These are phyloP conservation scores for Globisporangium yorkense DNA, from an alignment of 352 stramenopile species.

Conservation along the genomic window DNA sequence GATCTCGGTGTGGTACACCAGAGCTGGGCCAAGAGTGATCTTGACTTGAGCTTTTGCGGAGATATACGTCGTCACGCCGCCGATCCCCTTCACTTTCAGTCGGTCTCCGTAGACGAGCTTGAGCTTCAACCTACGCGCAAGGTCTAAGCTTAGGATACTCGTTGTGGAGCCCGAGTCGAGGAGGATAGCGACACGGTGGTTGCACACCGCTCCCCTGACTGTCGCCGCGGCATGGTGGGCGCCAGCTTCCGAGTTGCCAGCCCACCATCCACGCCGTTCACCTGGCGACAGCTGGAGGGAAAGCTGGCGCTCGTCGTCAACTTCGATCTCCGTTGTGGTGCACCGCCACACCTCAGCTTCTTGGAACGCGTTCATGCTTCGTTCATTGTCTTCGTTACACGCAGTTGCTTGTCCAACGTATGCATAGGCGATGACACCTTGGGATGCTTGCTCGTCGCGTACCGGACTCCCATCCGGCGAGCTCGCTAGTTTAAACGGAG, in stretches of 20 bases:
- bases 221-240: neutral
- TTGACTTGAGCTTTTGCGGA: conserved; percentile 10
- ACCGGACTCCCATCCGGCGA: neutral
- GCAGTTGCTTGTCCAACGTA: neutral
- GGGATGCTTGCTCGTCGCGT: neutral
- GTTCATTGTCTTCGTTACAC: neutral
- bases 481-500: neutral
- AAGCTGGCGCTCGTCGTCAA: neutral
- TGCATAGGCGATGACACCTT: neutral
- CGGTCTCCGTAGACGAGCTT: neutral
- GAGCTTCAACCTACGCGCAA: neutral
- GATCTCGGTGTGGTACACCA: conserved; percentile 16
- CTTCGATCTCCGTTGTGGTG: too few relatives aligned
- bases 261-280: neutral
- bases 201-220: neutral
- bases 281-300: neutral
- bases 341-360: neutral
- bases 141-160: neutral
- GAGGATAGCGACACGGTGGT: neutral
- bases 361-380: too few relatives aligned
- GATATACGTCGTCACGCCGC: conserved; percentile 14
- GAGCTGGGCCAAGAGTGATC: conserved; percentile 20
- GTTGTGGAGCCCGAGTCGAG: neutral
- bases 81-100: neutral
- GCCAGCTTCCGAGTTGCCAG: neutral